Evolutionary conservation across 768 basidiomycete species (phyloP), one percentile per base, ranked within the genome.

Genomic region (Mycena sanguinolenta): DNA sequence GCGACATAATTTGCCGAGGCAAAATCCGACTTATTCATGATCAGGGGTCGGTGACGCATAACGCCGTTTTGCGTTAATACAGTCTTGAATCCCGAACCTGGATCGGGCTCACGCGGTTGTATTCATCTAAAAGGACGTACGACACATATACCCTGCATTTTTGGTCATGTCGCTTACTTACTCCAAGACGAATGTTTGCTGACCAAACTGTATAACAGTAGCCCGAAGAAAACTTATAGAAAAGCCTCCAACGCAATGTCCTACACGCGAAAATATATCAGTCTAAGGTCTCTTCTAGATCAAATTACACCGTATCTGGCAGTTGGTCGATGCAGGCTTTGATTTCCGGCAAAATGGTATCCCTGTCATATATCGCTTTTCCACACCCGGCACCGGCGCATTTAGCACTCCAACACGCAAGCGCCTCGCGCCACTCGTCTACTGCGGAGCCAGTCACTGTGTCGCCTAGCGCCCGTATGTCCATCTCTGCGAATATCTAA

Each of bases 381-480:
- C 65, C 65, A 34, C 69, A 63, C n/a, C 36, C 69, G 4, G 36
- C 52, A 34, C 55, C 57, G 4, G 17, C 34, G 27, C 72, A 73
- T 36, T 61, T 80, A 0, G 84, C 79, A 59, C 76, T 77, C 86
- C 86, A 87, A 65, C 84, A 87, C 16, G 81, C 78, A 72, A 77
- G 75, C n/a, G 87, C 85, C 54, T 83, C 80, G 0, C 76, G 72
- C 85, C 86, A 87, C 38, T 82, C 83, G 25, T 76, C 75, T 66
- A 85, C 73, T 17, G 83, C 85, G 2, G 69, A 59, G 3, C 79
- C 75, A 65, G 77, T 39, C n/a, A 87, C 75, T 23, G 83, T 85
- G 69, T 87, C 85, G 27, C 85, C 87, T 49, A 82, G 66, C 32
- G 86, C 82, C 19, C 85, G 81, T 1, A 42, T 59, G 68, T 87